These are phyloP conservation scores for Pistacia vera DNA, from an alignment of 345 rosid genomes.

Conservation along the genomic window DNA sequence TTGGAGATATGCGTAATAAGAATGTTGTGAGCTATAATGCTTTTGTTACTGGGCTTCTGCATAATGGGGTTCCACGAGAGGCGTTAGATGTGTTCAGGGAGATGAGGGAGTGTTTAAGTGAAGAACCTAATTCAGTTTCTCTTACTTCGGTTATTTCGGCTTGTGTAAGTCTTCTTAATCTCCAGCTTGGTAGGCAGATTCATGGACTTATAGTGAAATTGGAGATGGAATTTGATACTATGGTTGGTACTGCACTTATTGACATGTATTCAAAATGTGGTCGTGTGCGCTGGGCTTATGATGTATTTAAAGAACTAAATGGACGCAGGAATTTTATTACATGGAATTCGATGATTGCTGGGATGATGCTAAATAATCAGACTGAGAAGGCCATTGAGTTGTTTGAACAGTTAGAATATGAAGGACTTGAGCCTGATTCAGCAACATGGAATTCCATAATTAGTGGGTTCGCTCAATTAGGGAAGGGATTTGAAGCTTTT, in stretches of 20 bases:
- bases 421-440: constrained; percentile 59
- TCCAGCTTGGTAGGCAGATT: constrained; percentile 53
- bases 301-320: constrained; percentile 43
- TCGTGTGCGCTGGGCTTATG: constrained; percentile 47
- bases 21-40: constrained; percentile 65
- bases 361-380: constrained; percentile 63
- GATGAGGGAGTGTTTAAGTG: constrained; percentile 42
- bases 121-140: constrained; percentile 50
- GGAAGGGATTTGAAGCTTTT: constrained; percentile 51
- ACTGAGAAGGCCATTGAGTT: constrained; percentile 46
- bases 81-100: constrained; percentile 54
- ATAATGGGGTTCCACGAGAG: constrained; percentile 39
- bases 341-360: constrained; percentile 59
- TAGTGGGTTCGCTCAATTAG: constrained; percentile 59
- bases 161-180: constrained; percentile 45
- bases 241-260: constrained; percentile 56
- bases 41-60: constrained; percentile 50
- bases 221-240: constrained; percentile 34
- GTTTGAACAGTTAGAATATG: constrained; percentile 46
- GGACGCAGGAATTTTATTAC: constrained; percentile 53
- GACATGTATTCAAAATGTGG: constrained; percentile 70
- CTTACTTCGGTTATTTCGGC: constrained; percentile 54
- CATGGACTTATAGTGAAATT: constrained; percentile 48
- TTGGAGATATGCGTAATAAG: constrained; percentile 43
- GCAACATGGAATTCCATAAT: constrained; percentile 73